Base-by-base conservation (phyloP, 805 yeast genomes). In the Kazachstania taianensis region DNA sequence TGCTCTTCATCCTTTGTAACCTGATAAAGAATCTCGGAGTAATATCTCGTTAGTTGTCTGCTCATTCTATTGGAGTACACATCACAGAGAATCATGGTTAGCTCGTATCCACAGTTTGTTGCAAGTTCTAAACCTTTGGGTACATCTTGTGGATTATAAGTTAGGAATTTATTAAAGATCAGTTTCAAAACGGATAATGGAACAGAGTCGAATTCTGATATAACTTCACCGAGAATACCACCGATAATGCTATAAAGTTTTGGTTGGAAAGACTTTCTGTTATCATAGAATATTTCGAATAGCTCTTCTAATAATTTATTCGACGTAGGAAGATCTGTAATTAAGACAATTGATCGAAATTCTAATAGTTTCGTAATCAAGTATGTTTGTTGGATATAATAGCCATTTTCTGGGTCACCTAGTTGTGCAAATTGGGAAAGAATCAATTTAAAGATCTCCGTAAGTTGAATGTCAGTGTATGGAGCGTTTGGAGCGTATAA, bases 401-500 rank as follows among this genome's bases (percentile, higher is more conserved):
- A 76, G 0, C 83, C 73, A 41, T 73, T 72, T 14, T 74, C 76
- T 7, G 61, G 62, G 38, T 76, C 76, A 4, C 65, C 52, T 28
- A 84, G 56, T 32, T 65, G 67, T 37, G 66, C 66, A 44, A 87
- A 72, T 51, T 81, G 86, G 19, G 60, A 54, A 41, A 80, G 67
- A 48, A 85, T 73, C 6, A 82, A 64, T 43, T 68, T 72, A 61
- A 86, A 84, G 14, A 84, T 70, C 4, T 66, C 76, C 1, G 75
- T 63, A 26, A 86, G 63, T 44, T 80, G 78, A 2, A 62, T 43
- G 17, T 76, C 75, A 2, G 81, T 73, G 56, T 70, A 86, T 4
- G 96, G 96, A 5, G 95, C 94, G 52, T 86, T 83, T 0, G 96
- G 96, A 1, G 94, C 96, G 49, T 69, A 79, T 12, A 87, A 55